Evolutionary conservation across 2,329 filamentous ascomycete genomes (phyloP), one percentile per base, ranked within the genome.

Genomic region (Pseudogymnoascus sp.): DNA sequence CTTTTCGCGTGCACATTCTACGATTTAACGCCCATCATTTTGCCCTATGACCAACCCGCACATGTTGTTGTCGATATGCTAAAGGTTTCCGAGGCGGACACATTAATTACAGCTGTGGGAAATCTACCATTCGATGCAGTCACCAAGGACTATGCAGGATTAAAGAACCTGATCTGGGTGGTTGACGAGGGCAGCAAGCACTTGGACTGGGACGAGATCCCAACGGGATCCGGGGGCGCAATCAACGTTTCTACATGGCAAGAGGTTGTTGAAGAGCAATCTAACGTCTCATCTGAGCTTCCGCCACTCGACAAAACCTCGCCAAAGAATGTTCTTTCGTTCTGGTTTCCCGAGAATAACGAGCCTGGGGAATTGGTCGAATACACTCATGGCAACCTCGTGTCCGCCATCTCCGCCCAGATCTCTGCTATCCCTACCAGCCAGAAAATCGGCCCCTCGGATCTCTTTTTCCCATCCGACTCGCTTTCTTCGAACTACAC

Each of bases 131-230:
- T 96, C 46, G 87, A 91, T 66, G 78, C 83, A 38, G 83, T 96
- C 11, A 82, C 86, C 61, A 84, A 87, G 70, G 82, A 80, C 61
- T 91, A 90, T 70, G 82, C 87, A 4, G 82, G 83, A 38, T 81
- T 99, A 53, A 87, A 87, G 65, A 86, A 92, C 68, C 82, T 96
- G 33, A 84, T 97, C 69, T 98, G 93, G 91, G 93, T 97, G 11
- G 91, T 96, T 4, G 93, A 97, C 70, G 85, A 91, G 71, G 91
- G 91, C 43, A 97, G 88, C 78, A 85, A 86, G 69, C 93, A 98
- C 73, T 89, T 99, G 82, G 93, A 96, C 76, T 99, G 93, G 93
- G 93, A 91, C 69, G 90, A 93, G 72, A 85, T 93, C 2, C 92
- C 93, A 10, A 84, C 89, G 71, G 89, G 89, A 61, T 87, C 88